phyloP scores from a whole-genome alignment of 306 rosid species.

The Lathyrus oleraceus region DNA sequence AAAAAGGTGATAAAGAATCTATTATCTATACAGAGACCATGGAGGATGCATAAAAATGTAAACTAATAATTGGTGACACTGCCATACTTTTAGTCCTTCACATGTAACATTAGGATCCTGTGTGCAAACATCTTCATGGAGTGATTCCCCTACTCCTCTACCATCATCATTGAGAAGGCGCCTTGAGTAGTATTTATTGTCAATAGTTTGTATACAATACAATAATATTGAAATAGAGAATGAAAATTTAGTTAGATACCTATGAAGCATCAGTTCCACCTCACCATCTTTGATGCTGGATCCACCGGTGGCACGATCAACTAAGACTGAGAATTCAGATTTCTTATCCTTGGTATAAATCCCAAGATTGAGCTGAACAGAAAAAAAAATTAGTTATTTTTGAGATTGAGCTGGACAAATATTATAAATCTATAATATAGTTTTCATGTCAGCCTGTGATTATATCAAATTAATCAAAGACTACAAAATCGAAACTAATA shows the following conservation, averaged over 20 bases:
- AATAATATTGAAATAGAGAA: neutral
- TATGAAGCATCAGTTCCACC: constrained; percentile 88
- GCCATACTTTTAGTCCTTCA: constrained; percentile 56
- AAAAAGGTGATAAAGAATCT: neutral
- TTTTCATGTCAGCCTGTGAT: neutral
- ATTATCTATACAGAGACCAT: neutral
- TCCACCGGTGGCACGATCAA: constrained; percentile 91
- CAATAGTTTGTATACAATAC: neutral
- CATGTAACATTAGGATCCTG: constrained; percentile 11
- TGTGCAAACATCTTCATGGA: constrained; percentile 71
- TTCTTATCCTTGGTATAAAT: constrained; percentile 62
- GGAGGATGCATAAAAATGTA: neutral
- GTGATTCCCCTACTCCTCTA: constrained; percentile 80
- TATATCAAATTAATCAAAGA: neutral
- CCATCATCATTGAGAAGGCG: constrained; percentile 60
- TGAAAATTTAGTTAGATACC: constrained; percentile 43
- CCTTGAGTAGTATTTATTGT: constrained; percentile 42
- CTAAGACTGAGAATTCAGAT: constrained; percentile 78
- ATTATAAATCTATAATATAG: neutral
- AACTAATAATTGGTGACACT: neutral
- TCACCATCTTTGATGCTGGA: constrained; percentile 81
- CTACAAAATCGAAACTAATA: neutral
- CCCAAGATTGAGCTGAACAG: constrained; percentile 81
- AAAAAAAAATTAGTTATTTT: neutral
- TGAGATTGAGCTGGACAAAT: no score